Percentiles rank a stretch among this genome's conserved stretches.
These are phyloP conservation scores for Coemansia asiatica DNA, from an alignment of 192 early-diverging fungal species.

Conservation along the genomic window DNA sequence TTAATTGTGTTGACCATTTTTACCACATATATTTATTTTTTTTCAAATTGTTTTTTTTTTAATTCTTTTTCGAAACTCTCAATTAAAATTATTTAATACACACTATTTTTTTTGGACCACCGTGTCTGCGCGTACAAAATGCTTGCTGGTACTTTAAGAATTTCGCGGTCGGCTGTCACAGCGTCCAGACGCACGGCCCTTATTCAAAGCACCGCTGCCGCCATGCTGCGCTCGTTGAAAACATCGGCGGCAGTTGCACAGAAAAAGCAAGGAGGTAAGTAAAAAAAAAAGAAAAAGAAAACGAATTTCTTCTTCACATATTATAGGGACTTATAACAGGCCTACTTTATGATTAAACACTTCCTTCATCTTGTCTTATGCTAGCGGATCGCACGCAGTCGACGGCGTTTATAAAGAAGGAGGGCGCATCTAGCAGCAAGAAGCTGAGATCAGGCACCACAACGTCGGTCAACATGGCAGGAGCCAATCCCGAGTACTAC, in stretches of 20 bases:
- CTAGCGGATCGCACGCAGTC: constrained; percentile 44
- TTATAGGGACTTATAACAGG: no score
- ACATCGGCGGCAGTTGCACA: constrained; percentile 2
- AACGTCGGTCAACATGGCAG: constrained; percentile 35
- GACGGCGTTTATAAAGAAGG: constrained; percentile 44
- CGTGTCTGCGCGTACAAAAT: background rate
- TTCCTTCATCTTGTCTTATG: no score
- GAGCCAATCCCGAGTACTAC: constrained; percentile 45
- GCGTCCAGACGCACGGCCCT: background rate
- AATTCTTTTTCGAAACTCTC: background rate
- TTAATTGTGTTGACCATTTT: background rate
- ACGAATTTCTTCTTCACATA: no score
- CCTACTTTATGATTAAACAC: no score
- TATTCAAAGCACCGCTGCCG: background rate
- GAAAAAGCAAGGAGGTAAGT: constrained; percentile 13
- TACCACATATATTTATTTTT: background rate
- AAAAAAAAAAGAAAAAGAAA: background rate
- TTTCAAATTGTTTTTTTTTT: background rate
- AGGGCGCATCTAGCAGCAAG: constrained; percentile 2
- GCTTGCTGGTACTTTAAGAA: constrained; percentile 15
- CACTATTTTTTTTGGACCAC: background rate
- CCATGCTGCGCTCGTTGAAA: constrained; percentile 10
- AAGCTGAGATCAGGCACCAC: constrained; percentile 25
- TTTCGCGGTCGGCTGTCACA: constrained; percentile 14
- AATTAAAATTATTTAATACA: background rate